phyloP scores from a whole-genome alignment of 225 moss, liverwort and hornwort species.

The Pleurozium schreberi region DNA sequence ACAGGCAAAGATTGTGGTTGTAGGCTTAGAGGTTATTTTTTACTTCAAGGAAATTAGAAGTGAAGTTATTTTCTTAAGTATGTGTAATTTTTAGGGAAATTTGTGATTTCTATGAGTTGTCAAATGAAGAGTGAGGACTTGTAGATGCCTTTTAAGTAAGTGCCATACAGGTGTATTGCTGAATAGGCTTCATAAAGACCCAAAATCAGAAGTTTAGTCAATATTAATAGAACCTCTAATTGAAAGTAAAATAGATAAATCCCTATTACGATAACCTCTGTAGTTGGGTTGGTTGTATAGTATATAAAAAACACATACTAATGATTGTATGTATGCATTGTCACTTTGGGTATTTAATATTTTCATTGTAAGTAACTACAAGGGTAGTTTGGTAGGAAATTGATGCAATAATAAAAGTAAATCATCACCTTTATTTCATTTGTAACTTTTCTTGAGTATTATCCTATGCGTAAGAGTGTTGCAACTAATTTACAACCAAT shows the following conservation, averaged over 20 bases:
- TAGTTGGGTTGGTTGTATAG: fast-evolving
- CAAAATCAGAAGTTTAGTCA: fast-evolving
- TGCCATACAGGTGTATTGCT: fast-evolving
- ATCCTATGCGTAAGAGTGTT: neutral
- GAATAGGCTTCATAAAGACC: neutral
- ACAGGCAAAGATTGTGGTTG: neutral
- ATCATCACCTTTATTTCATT: neutral
- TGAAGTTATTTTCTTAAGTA: too few species aligned
- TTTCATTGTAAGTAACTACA: neutral
- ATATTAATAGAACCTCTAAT: neutral
- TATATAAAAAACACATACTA: neutral
- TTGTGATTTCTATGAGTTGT: neutral
- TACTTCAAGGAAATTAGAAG: neutral
- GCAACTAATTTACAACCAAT: neutral
- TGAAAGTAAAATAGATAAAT: neutral
- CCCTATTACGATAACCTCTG: fast-evolving
- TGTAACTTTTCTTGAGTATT: neutral
- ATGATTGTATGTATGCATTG: neutral
- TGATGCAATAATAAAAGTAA: neutral
- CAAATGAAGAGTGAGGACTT: neutral
- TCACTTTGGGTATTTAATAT: fast-evolving
- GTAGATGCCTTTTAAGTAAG: neutral
- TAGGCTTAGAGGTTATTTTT: neutral
- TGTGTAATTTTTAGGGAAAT: too few species aligned
- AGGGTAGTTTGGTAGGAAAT: neutral